Conservation (phyloP, 2,329 filamentous ascomycete genomes). For the Pyrenochaeta sp. region DNA sequence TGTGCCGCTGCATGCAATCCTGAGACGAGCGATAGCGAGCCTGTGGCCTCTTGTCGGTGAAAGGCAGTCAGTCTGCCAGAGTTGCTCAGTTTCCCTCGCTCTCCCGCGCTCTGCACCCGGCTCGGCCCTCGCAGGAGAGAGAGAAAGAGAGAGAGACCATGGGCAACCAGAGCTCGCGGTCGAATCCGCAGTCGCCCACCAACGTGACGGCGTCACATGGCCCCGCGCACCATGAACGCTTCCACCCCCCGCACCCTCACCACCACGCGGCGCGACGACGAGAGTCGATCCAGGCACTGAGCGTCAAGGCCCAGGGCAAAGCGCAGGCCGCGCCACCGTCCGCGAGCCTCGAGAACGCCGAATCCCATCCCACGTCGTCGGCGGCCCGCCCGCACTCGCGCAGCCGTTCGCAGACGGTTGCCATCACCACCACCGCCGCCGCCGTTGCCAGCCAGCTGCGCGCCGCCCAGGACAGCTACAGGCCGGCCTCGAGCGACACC, state of each 20-base stretch:
- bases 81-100: not conserved
- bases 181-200: conserved; percentile 37
- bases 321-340: conserved; percentile 49
- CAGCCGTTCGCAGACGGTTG: conserved; percentile 37
- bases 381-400: conserved; percentile 36
- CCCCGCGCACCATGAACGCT: conserved; percentile 15
- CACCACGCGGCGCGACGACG: conserved; percentile 45
- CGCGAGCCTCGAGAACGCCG: conserved; percentile 48
- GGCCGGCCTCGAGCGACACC: conserved; percentile 20
- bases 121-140: not conserved
- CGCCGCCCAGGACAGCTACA: conserved; percentile 40
- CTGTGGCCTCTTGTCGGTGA: conserved; percentile 9
- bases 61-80: not conserved
- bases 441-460: conserved; percentile 39
- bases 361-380: conserved; percentile 40
- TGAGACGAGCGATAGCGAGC: conserved; percentile 21
- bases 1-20: conserved; percentile 32
- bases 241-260: conserved; percentile 25
- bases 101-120: conserved; percentile 2
- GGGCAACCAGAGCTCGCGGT: conserved; percentile 47
- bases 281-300: conserved; percentile 52
- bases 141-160: conserved; percentile 21
- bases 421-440: conserved; percentile 24
- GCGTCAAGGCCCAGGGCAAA: conserved; percentile 34
- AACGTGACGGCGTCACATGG: conserved; percentile 33